Evolutionary conservation across 208 protist species (phyloP), one percentile per base, ranked within the genome.

Genomic region (Wallacemonas sp.): DNA sequence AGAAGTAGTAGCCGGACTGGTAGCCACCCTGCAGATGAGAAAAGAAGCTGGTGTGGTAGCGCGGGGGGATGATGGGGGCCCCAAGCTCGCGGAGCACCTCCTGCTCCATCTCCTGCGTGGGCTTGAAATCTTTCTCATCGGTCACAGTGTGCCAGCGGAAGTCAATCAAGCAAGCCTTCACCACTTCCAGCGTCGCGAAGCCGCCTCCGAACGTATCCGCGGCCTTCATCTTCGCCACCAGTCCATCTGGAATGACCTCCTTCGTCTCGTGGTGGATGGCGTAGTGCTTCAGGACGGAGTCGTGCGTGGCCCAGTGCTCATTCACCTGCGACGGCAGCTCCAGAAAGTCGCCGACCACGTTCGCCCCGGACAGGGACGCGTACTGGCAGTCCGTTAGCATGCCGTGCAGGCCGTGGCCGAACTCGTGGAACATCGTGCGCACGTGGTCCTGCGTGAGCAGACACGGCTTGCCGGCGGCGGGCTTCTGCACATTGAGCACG

Each of bases 311-410:
- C 83, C 83, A 93, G 65, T 93, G 86, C 63, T 93, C 83, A 63
- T 88, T 89, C 44, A 93, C 73, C 76, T 93, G 88, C 42, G 85
- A 92, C 4, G 88, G 85, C 46, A 87, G 66, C 79, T 94, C 83
- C 9, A 94, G 76, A 54, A 86, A 87, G 64, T 94, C 88, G 67
- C 88, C 84, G 17, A 87, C 69, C 6, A 94, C 81, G 29, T 61
- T 65, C 32, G 87, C 85, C 54, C 88, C 78, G 19, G 81, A 70
- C 22, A 86, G 81, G 36, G 61, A 71, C 4, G 59, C 38, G 46
- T 79, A 81, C 45, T 57, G 53, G 33, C 63, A 44, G 44, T 69
- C 60, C 19, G 79, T 84, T 15, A 94, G 71, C 65, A 94, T 90
- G 44, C 87, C 84, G 73, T 94, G 87, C 50, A 92, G 70, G 22